Evolutionary conservation across 495 filamentous ascomycete species (phyloP), one percentile per base, ranked within the genome.

Genomic region (Annulohypoxylon moriforme): DNA sequence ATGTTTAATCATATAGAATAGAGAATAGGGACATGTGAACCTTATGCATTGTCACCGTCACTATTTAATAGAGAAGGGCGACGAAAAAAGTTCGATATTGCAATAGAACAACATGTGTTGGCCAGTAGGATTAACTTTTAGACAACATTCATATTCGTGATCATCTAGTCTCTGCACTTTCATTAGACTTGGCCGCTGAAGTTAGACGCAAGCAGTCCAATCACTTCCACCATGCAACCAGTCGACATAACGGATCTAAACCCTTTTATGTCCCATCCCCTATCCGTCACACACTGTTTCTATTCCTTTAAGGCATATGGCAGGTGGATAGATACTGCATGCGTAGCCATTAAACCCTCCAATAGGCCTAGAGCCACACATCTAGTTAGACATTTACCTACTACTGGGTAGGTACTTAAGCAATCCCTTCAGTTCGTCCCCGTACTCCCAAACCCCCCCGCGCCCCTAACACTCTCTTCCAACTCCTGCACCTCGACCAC

Each of bases 391-490:
- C n/a, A n/a, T n/a, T n/a, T n/a, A n/a, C n/a, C n/a, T n/a, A n/a
- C n/a, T n/a, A n/a, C n/a, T n/a, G n/a, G n/a, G n/a, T n/a, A n/a
- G n/a, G n/a, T 50, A 1, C 46, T 18, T 20, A 50, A 24, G 3
- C 18, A 16, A 24, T 3, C 20, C 4, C 25, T 27, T 68, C 60
- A 87, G 81, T 68, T 84, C 77, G 61, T 74, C 11, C 95, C 96
- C 13, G 96, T 99, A 74, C 94, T 97, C 33, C 96, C 96, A 75
- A 99, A 99, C 8, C 96, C 96, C 16, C 94, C 95, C 0, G 89
- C 93, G 22, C 96, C 96, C 55, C 96, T 83, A 20, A 95, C 91
- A 75, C 93, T 97, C 86, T 93, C 93, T 76, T 96, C 93, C 66
- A 99, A 80, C 82, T 94, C 88, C 80, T 92, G 85, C 8, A 98